A percentile compares a stretch with the other conserved stretches of the same genome.
These are phyloP conservation scores for Picea mariana DNA, from an alignment of 83 land plant species.

Conservation along the genomic window DNA sequence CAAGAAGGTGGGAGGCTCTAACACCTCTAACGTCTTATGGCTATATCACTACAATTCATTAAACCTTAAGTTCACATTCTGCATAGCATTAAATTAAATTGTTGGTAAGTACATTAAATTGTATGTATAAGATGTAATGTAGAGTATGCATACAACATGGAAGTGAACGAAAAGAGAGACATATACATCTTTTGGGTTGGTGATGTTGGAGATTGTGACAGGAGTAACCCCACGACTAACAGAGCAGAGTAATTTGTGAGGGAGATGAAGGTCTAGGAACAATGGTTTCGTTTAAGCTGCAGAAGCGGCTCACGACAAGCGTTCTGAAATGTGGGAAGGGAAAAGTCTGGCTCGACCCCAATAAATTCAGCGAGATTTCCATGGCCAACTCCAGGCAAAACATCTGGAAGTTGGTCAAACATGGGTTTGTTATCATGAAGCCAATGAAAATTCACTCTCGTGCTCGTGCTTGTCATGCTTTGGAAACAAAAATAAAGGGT, in stretches of 20 bases:
- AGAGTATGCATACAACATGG: too few species aligned
- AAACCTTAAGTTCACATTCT: too few species aligned
- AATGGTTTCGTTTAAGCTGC: constrained; percentile 82
- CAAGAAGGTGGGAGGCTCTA: too few species aligned
- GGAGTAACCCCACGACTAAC: too few species aligned
- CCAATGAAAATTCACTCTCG: constrained; percentile 85
- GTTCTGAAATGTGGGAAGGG: constrained; percentile 86
- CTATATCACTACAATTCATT: too few species aligned
- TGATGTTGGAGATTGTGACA: too few species aligned
- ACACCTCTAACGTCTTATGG: too few species aligned
- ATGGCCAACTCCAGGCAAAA: constrained; percentile 94
- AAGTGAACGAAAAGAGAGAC: too few species aligned
- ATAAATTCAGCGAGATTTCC: constrained; percentile 81
- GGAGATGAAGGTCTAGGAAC: neutral
- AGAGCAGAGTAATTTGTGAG: neutral
- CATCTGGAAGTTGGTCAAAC: constrained; percentile 83
- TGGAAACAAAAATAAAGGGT: constrained; percentile 83
- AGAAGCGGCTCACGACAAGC: constrained; percentile 87
- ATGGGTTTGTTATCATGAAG: constrained; percentile 88
- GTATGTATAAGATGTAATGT: too few species aligned
- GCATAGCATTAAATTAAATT: too few species aligned
- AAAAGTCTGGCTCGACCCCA: constrained; percentile 91
- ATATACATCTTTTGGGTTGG: too few species aligned
- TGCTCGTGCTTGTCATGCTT: constrained; percentile 73
- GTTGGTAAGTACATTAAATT: too few species aligned